A percentile compares a stretch with the other conserved stretches of the same genome.
Evolutionary conservation across 345 rosid species (phyloP).

Genomic region (Nasturtium officinale): DNA sequence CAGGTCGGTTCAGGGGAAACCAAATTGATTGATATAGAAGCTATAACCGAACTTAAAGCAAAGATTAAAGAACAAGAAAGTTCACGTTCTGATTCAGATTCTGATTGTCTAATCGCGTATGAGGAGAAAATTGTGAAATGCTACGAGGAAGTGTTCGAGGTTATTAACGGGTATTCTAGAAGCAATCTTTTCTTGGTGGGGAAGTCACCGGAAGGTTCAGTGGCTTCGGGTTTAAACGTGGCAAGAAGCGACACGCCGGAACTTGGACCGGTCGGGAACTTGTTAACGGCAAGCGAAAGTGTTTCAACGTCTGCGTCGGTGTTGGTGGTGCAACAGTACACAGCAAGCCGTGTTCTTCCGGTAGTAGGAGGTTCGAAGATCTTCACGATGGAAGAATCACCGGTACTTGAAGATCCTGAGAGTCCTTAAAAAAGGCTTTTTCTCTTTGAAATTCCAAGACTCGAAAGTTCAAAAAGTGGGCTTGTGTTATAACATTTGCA

Average conservation of each 20-base stretch:
- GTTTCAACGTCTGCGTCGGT: constrained; percentile 55
- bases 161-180: constrained; percentile 37
- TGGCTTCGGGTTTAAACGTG: constrained; percentile 43
- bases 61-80: constrained; percentile 34
- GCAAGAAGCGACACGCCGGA: constrained; percentile 39
- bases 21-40: constrained; percentile 41
- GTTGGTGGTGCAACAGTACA: constrained; percentile 57
- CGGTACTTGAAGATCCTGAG: constrained; percentile 12
- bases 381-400: constrained; percentile 18
- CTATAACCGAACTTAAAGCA: constrained; percentile 45
- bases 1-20: constrained; percentile 20
- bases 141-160: constrained; percentile 44
- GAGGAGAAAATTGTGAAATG: constrained; percentile 50
- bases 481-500: constrained; percentile 5
- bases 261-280: constrained; percentile 40
- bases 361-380: neutral
- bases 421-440: constrained; percentile 16
- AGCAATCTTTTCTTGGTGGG: constrained; percentile 65
- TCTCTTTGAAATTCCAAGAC: neutral
- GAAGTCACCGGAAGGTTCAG: constrained; percentile 50
- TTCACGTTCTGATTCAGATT: constrained; percentile 24
- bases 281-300: constrained; percentile 49
- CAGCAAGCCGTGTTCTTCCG: constrained; percentile 6
- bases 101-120: constrained; percentile 36
- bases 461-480: neutral